These are phyloP conservation scores for Sugiyamaella pinicola DNA, from an alignment of 1,139 yeast species.

Conservation along the genomic window DNA sequence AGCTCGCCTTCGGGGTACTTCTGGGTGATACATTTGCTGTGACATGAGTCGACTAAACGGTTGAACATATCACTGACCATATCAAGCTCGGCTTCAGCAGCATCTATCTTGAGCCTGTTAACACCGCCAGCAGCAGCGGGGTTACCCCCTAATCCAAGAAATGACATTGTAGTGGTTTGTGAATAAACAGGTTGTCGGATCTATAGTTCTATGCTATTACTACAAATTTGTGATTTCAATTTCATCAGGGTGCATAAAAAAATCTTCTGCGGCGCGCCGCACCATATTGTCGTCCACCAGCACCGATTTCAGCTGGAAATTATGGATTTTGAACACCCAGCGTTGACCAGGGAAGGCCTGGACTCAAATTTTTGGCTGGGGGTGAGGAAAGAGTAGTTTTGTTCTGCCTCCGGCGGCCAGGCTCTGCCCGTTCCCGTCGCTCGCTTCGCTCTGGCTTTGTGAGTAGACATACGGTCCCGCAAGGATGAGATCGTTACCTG, in stretches of 20 bases:
- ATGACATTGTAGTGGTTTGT: constrained; percentile 50
- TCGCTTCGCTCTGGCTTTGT: constrained; percentile 1
- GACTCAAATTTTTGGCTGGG: too few species aligned
- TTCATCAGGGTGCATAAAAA: constrained; percentile 10
- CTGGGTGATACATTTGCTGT: constrained; percentile 74
- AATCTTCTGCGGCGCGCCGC: constrained; percentile 14
- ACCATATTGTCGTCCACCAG: neutral
- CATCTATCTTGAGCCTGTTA: constrained; percentile 50
- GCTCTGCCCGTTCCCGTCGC: neutral
- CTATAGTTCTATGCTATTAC: neutral
- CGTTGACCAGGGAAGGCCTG: too few species aligned
- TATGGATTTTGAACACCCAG: too few species aligned
- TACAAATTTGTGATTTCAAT: neutral
- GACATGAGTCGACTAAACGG: constrained; percentile 80
- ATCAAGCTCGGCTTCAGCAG: constrained; percentile 90
- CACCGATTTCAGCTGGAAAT: too few species aligned
- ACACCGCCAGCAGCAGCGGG: constrained; percentile 42
- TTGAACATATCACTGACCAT: constrained; percentile 98
- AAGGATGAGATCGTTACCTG: too few species aligned
- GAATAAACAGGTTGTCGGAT: neutral
- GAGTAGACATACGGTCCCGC: neutral
- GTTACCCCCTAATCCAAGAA: constrained; percentile 81
- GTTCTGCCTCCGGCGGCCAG: neutral
- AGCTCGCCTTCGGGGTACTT: constrained; percentile 77
- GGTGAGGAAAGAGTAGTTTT: too few species aligned